phyloP scores from a whole-genome alignment of 805 yeast genomes.

The Cyberlindnera suaveolens region DNA sequence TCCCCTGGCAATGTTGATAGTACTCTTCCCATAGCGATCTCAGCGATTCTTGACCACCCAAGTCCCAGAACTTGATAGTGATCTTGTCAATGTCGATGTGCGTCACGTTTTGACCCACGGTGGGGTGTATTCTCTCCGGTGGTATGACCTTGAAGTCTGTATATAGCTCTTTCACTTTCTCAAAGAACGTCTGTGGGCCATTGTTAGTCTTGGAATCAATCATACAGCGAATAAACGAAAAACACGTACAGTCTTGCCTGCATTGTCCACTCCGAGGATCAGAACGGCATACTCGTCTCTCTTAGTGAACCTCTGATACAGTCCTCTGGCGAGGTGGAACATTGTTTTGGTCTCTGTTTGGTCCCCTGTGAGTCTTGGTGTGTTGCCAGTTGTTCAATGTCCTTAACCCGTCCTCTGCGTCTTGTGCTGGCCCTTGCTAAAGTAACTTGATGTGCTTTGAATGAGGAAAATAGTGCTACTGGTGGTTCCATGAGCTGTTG shows the following conservation, averaged over 20 bases:
- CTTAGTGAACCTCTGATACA: conserved; percentile 52
- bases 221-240: background rate
- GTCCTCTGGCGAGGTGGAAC: conserved; percentile 64
- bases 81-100: conserved; percentile 32
- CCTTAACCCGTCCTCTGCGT: too few relatives aligned
- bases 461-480: too few relatives aligned
- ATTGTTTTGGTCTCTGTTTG: conserved; percentile 25
- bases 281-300: conserved; percentile 70
- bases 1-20: conserved; percentile 82
- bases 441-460: too few relatives aligned
- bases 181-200: conserved; percentile 45
- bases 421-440: too few relatives aligned
- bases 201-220: too few relatives aligned
- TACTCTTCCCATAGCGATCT: conserved; percentile 85
- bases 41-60: conserved; percentile 89
- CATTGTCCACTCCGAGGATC: conserved; percentile 88
- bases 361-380: too few relatives aligned
- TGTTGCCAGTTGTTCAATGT: too few relatives aligned
- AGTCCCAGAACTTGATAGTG: conserved; percentile 83
- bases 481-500: background rate
- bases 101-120: conserved; percentile 86
- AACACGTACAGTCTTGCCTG: conserved; percentile 70
- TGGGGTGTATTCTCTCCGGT: conserved; percentile 71
- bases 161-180: conserved; percentile 53
- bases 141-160: conserved; percentile 40